Evolutionary conservation across 2,329 filamentous ascomycete species (phyloP).

Genomic region (Ilyonectria destructans): DNA sequence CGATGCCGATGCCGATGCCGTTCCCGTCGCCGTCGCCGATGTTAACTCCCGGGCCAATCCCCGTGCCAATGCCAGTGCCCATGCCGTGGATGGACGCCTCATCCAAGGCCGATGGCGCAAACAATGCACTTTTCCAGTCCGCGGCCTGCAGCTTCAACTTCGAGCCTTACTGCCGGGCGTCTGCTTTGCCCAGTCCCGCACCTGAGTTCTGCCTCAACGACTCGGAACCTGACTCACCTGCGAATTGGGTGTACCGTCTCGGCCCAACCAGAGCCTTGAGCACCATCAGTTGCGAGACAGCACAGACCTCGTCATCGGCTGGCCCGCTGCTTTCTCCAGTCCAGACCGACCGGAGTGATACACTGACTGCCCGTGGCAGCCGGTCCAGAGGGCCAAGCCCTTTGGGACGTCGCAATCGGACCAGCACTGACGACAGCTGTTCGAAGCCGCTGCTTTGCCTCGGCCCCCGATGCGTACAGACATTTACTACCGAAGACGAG

Average conservation of each 20-base stretch:
- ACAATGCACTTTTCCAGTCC: background rate
- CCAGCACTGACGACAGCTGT: conserved; percentile 31
- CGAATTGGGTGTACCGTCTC: conserved; percentile 18
- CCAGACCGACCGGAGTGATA: conserved; percentile 49
- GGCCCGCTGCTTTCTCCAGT: conserved; percentile 52
- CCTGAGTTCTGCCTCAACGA: conserved; percentile 23
- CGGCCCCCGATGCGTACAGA: conserved; percentile 47
- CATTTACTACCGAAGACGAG: conserved; percentile 45
- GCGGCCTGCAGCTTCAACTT: conserved; percentile 11
- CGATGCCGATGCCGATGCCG: too few species aligned
- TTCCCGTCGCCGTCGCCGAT: conserved; percentile 16
- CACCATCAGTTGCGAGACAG: conserved; percentile 47
- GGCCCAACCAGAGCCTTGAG: conserved; percentile 42
- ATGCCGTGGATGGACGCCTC: conserved; percentile 16
- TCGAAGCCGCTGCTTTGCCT: conserved; percentile 46
- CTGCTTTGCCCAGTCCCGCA: conserved; percentile 16
- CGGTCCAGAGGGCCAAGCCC: conserved; percentile 49
- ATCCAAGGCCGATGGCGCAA: conserved; percentile 8
- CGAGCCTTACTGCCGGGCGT: conserved; percentile 3
- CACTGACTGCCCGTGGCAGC: conserved; percentile 35
- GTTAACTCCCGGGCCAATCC: conserved; percentile 10
- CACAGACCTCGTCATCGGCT: conserved; percentile 47
- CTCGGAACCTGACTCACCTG: conserved; percentile 22
- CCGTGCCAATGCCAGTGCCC: conserved; percentile 11
- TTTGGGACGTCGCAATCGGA: conserved; percentile 30